Base-by-base conservation (phyloP, 805 yeast genomes). In the Kluyveromyces aestuarii region DNA sequence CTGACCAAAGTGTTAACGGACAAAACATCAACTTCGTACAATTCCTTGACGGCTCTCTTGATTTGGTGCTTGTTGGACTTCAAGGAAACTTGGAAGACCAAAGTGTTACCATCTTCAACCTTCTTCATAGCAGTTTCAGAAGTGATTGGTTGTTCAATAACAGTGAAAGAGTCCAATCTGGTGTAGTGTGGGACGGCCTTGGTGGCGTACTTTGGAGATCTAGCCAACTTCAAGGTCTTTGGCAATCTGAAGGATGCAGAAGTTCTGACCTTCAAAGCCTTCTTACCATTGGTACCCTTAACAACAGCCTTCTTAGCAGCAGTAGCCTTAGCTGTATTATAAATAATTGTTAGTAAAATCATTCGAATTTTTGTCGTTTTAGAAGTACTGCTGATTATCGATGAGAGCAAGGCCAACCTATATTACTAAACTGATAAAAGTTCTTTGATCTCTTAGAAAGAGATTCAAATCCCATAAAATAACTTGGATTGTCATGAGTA, bases 41-140 rank as follows among this genome's bases (percentile, higher is more conserved):
- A 82, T 78, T 89, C 95, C 84, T 93, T 91, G 69, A 93, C 95
- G 62, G 99, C 99, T 69, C 82, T 79, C 83, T 90, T 91, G 81
- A 93, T 93, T 80, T 91, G 98, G 79, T 84, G 75, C 83, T 93
- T 93, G 96, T 93, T 93, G 72, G 99, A 80, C 80, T 87, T 87
- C 70, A 91, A 70, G 77, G 87, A 91, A 71, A 93, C 99, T 78
- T 87, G 95, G 91, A 93, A 90, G 62, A 93, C 99, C 72, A 93
- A 84, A 69, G 96, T 93, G 95, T 93, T 93, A 78, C 95, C 88
- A 72, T 89, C 96, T 81, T 93, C 99, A 71, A 93, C 96, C 82
- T 88, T 87, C 86, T 93, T 91, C 87, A 93, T 89, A 71, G 99
- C 96, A 64, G 96, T 87, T 82, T 93, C 99, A 66, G 96, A 82